Evolutionary conservation across 2,329 filamentous ascomycete genomes (phyloP), one percentile per base, ranked within the genome.

Genomic region (Orbilia oligospora): DNA sequence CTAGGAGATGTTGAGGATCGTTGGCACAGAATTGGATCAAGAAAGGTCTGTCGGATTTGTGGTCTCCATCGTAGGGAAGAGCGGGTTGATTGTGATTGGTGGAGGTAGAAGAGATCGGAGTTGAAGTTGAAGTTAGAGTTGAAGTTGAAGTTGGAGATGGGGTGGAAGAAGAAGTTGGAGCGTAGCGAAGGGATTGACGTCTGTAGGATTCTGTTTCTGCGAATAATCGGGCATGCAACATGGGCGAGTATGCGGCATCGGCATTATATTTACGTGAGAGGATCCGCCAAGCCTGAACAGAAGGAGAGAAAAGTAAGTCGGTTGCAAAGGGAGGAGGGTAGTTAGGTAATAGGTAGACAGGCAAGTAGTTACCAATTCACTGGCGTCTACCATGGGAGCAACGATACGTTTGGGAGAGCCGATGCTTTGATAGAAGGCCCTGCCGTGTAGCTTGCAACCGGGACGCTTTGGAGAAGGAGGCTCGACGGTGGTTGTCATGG

Each of bases 11-110:
- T n/a, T 92, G 88, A 0, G 93, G 90, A 77, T 96, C 91, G 84
- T 96, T 97, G 80, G 93, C 92, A 87, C 96, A 99, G 85, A 99
- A 99, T 83, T 99, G 96, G 2, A 97, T 95, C 82, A 97, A 94
- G 9, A 98, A 89, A 0, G 96, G 96, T 5, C 96, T 89, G 85
- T 99, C 96, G 76, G 94, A 87, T 12, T 36, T 44, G 16, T 51
- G 51, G 84, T 97, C 95, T 51, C 96, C 96, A 85, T 99, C 96
- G 27, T 98, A 90, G 84, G 90, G 92, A 5, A 66, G 55, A 6
- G n/a, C 18, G 2, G 71, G 27, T 16, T n/a, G n/a, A n/a, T n/a
- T n/a, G n/a, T n/a, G n/a, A n/a, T n/a, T n/a, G n/a, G n/a, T n/a
- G n/a, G n/a, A n/a, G n/a, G n/a, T n/a, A n/a, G n/a, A n/a, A n/a